Base-by-base conservation (phyloP, 768 basidiomycete genomes). In the Trametes punicea region DNA sequence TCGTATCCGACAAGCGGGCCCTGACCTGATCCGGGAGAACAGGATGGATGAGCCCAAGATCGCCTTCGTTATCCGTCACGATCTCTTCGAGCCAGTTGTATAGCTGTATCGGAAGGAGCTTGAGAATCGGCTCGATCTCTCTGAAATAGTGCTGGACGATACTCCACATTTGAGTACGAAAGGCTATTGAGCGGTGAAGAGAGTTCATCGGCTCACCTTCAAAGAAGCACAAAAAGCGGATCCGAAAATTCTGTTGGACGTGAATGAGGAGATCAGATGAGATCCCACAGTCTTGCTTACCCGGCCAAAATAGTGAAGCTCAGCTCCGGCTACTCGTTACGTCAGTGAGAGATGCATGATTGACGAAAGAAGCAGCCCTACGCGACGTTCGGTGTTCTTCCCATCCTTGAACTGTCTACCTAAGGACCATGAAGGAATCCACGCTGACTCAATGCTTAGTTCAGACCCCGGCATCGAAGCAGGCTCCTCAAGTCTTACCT, bases 151-250 rank as follows among this genome's bases (percentile, higher is more conserved):
- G 62, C 66, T 67, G 38, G 3, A 30, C 8, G n/a, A 25, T 16
- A 26, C 16, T 30, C 3, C 31, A 30, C n/a, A 38, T 44, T 27
- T 46, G 41, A 46, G 31, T 6, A 23, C 6, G 2, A 9, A 4
- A 23, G 31, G 15, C 25, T 18, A n/a, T 21, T 10, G 15, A 39
- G 16, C 5, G 6, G 6, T 6, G 3, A 16, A 46, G 9, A 18
- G 9, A 33, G 8, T 15, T 36, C 9, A 4, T 36, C 34, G 34
- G n/a, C 34, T 21, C 13, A 64, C 66, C 51, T 67, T 67, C 20
- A 67, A 50, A 6, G 66, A 67, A 16, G 66, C 66, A 38, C 66
- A 67, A 39, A 65, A 67, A 3, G 66, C 66, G 3, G 66, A 67
- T 2, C 66, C 66, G 48, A 67, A 67, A 15, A 67, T 64, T 16